Base-by-base conservation (phyloP, 2,329 filamentous ascomycete species). In the Emergomyces orientalis region DNA sequence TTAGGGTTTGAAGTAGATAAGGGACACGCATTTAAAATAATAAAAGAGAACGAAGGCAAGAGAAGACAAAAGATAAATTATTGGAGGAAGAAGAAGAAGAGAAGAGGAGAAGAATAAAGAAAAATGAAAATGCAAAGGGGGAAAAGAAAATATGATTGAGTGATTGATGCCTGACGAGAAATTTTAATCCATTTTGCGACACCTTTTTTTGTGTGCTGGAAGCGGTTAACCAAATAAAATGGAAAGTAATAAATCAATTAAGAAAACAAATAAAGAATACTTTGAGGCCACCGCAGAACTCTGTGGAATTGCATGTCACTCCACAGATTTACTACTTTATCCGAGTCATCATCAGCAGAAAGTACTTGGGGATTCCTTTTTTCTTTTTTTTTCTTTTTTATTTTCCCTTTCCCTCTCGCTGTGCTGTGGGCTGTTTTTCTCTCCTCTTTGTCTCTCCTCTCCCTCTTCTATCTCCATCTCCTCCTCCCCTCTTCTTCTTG, bases 391-490 rank as follows among this genome's bases (percentile, higher is more conserved):
- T 37, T 37, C 1, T 37, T 37, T 37, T 13, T 37, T 37, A 37
- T 37, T 37, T 7, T 51, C 47, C 47, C 47, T 22, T 25, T 51
- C 5, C 2, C 3, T n/a, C 2, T 22, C 13, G 2, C 6, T 47
- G 19, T 51, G 8, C 25, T 27, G 11, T 51, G n/a, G 9, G 25
- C 22, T 51, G 11, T 11, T 51, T 25, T 27, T 27, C n/a, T 51
- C 47, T 51, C 22, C 13, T 14, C 14, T 43, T 19, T 19, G 41
- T 43, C 27, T 58, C 60, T 61, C 62, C 62, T 63, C 56, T 65
- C 62, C 63, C 65, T 61, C 30, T 34, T 45, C 27, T 11, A 39
- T 59, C 25, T 60, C 49, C 19, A n/a, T 45, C 41, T 52, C 59
- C 27, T 19, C 41, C 30, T 41, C 13, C 7, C 17, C 3, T 41